Percentiles rank a stretch among this genome's conserved stretches.
phyloP scores from a whole-genome alignment of 139 green algal genomes.

The Yamagishiella unicocca region DNA sequence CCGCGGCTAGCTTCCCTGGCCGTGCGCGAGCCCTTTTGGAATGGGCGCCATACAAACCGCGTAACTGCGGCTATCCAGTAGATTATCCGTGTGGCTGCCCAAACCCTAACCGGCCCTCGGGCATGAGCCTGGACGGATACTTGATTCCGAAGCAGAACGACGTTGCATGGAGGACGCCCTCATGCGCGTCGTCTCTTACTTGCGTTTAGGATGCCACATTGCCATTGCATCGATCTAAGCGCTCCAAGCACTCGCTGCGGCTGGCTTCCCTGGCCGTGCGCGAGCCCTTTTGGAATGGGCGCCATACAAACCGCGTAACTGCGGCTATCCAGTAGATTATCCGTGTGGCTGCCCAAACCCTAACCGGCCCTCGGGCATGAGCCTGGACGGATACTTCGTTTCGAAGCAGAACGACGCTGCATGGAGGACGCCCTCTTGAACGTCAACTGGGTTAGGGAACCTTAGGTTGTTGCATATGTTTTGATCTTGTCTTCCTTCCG shows the following conservation, averaged over 20 bases:
- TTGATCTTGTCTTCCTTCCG: neutral
- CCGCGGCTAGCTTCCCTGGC: neutral
- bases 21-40: neutral
- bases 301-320: neutral
- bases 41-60: neutral
- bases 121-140: constrained; percentile 8
- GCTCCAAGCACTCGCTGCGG: neutral
- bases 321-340: constrained; percentile 13
- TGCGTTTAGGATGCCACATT: too few species aligned
- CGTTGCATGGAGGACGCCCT: too few species aligned
- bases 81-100: constrained; percentile 7
- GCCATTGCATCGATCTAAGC: too few species aligned
- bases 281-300: neutral
- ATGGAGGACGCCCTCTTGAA: too few species aligned
- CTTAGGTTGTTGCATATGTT: too few species aligned
- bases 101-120: neutral
- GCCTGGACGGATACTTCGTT: constrained; percentile 5
- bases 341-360: neutral
- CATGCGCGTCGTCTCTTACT: too few species aligned
- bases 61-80: neutral
- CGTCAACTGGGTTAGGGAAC: too few species aligned
- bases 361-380: constrained; percentile 6
- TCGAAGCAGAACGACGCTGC: too few species aligned
- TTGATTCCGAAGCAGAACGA: too few species aligned
- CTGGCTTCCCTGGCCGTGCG: neutral